Evolutionary conservation across 768 basidiomycete genomes (phyloP).

Genomic region (Erythrobasidium yunnanense): DNA sequence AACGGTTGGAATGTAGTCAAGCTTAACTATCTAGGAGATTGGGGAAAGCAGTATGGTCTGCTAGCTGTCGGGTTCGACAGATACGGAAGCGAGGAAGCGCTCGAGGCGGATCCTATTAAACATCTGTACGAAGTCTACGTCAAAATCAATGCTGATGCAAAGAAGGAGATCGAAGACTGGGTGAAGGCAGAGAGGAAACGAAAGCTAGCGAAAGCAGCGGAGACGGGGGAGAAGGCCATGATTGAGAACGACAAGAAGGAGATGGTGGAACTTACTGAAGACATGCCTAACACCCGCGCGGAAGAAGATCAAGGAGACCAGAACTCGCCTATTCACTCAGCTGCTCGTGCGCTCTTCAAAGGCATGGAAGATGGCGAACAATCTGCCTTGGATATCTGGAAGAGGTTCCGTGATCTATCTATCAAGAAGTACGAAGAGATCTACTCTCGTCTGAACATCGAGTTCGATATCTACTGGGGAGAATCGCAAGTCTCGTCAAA

Average conservation of each 20-base stretch:
- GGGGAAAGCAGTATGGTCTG: slow-evolving; percentile 77
- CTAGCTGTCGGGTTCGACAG: slow-evolving; percentile 84
- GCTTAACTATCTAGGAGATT: slow-evolving; percentile 93
- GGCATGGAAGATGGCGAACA: slow-evolving; percentile 67
- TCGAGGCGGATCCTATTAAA: slow-evolving; percentile 80
- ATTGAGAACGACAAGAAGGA: slow-evolving; percentile 29
- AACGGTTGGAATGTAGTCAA: slow-evolving; percentile 86
- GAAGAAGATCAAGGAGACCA: slow-evolving; percentile 28
- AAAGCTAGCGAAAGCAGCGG: background rate
- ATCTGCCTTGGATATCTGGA: slow-evolving; percentile 72
- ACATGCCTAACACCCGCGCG: background rate
- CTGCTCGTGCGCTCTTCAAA: slow-evolving; percentile 82
- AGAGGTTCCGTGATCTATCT: slow-evolving; percentile 79
- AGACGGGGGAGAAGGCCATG: slow-evolving; percentile 33
- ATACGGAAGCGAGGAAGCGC: slow-evolving; percentile 70
- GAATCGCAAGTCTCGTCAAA: slow-evolving; percentile 48
- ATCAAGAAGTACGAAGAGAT: slow-evolving; percentile 79
- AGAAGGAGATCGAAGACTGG: slow-evolving; percentile 37
- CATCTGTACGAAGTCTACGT: slow-evolving; percentile 92
- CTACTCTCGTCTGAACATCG: slow-evolving; percentile 76
- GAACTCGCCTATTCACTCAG: slow-evolving; percentile 30
- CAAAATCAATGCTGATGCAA: slow-evolving; percentile 67
- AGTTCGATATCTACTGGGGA: slow-evolving; percentile 84
- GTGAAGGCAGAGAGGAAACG: slow-evolving; percentile 36
- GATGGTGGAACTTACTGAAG: slow-evolving; percentile 9